Evolutionary conservation across 306 rosid species (phyloP).

Genomic region (Sophora flavescens): DNA sequence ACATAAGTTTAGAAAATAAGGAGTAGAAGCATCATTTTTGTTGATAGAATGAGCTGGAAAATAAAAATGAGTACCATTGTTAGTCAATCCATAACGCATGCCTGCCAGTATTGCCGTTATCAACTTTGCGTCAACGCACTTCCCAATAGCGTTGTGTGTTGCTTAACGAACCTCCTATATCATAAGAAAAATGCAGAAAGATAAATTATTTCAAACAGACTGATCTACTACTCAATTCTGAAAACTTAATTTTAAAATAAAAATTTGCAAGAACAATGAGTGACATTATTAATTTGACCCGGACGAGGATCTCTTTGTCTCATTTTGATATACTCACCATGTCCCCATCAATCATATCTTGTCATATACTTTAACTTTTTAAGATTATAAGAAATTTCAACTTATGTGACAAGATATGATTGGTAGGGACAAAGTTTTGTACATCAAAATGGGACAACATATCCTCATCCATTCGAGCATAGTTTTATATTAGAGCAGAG

Average conservation of each 20-base stretch:
- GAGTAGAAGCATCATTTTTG: no score
- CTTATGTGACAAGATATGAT: no score
- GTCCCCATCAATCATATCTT: no score
- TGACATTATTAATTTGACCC: neutral
- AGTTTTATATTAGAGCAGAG: neutral
- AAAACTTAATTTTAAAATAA: neutral
- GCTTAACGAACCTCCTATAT: conserved; percentile 72
- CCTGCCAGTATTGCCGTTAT: conserved; percentile 39
- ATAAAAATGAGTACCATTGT: conserved; percentile 56
- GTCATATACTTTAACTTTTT: no score
- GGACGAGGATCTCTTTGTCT: no score
- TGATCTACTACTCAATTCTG: neutral
- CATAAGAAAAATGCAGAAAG: neutral
- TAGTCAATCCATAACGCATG: conserved; percentile 62
- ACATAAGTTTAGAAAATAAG: no score
- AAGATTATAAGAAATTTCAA: no score
- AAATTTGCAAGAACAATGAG: neutral
- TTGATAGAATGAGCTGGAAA: neutral
- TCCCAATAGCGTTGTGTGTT: conserved; percentile 50
- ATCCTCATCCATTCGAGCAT: no score
- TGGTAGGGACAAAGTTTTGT: no score
- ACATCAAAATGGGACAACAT: no score
- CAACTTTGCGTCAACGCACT: conserved; percentile 58
- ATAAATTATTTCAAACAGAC: neutral
- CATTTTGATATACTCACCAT: no score